Evolutionary conservation across 176 grass and related monocot species (phyloP), one percentile per base, ranked within the genome.

Genomic region (Rhynchospora tenuis): DNA sequence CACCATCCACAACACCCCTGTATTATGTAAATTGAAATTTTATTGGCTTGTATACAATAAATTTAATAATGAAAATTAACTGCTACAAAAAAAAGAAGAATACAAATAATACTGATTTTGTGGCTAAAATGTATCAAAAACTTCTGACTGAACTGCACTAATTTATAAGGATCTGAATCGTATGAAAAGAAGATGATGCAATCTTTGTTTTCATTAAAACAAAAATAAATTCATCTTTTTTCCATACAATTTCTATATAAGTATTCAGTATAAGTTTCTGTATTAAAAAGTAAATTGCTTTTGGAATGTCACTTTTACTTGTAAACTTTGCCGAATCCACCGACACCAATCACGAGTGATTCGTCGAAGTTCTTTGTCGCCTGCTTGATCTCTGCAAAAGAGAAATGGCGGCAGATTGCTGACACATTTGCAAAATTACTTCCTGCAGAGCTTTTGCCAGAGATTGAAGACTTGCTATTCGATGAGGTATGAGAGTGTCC

Each of bases 261-360:
- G 67, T 45, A 71, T 68, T 42, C 6, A 15, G 2, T 45, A 45
- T 71, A 71, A 45, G 19, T 44, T 5, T 45, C n/a, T 31, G 33
- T 38, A 38, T 9, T 56, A 27, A 56, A 22, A 77, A 56, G 11
- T 56, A 55, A 77, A 56, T 77, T 55, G 50, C 2, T 74, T 55
- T 76, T 52, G 15, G 27, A 24, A 74, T 6, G 26, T 55, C 15
- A 77, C 2, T 19, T 61, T 82, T 82, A 82, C 80, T 82, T 68
- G 59, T 93, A 97, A 76, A 97, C 93, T 42, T 91, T 89, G 14
- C 93, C 93, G 85, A 97, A 97, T 9, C 93, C 93, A 69, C 93
- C 93, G 3, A 97, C 89, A 86, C 93, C 93, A 80, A 97, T 93
- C 10, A 89, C 91, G 44, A 93, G 89, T 44, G 87, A 80, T 44